Evolutionary conservation across 768 basidiomycete species (phyloP).

Genomic region (Mycena galopus): DNA sequence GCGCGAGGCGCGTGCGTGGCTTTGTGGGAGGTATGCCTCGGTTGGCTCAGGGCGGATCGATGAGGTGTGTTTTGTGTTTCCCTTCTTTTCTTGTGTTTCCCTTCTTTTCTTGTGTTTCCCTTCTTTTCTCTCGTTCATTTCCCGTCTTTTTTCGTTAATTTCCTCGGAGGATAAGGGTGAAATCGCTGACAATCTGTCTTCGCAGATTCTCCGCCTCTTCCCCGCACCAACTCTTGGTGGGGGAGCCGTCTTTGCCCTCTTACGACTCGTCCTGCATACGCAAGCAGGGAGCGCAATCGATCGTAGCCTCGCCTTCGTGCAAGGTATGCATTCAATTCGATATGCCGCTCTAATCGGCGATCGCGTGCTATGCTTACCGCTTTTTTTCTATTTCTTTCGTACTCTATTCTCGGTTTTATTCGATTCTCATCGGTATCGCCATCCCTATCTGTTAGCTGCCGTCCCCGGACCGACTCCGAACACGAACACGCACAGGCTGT

Average conservation of each 20-base stretch:
- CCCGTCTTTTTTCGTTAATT: neutral
- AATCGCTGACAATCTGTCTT: too few species aligned
- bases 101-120: too few species aligned
- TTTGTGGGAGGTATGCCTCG: conserved; percentile 59
- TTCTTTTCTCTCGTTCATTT: too few species aligned
- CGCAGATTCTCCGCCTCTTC: conserved; percentile 55
- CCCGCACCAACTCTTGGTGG: conserved; percentile 53
- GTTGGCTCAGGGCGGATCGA: conserved; percentile 43
- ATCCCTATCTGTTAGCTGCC: neutral
- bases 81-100: too few species aligned
- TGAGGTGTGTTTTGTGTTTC: too few species aligned
- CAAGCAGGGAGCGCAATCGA: conserved; percentile 58
- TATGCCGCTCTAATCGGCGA: neutral
- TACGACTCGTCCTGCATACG: conserved; percentile 62
- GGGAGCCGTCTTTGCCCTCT: conserved; percentile 66
- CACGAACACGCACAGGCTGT: neutral
- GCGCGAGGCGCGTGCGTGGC: conserved; percentile 67
- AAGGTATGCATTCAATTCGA: conserved; percentile 61
- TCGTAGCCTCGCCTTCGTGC: conserved; percentile 62
- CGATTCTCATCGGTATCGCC: conserved; percentile 6
- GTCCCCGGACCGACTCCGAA: neutral
- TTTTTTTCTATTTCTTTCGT: neutral
- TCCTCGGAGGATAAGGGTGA: neutral
- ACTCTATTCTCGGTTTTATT: neutral
- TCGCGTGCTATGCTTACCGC: neutral